Evolutionary conservation across 2,329 filamentous ascomycete species (phyloP).

Genomic region (Calonectria pteridis): DNA sequence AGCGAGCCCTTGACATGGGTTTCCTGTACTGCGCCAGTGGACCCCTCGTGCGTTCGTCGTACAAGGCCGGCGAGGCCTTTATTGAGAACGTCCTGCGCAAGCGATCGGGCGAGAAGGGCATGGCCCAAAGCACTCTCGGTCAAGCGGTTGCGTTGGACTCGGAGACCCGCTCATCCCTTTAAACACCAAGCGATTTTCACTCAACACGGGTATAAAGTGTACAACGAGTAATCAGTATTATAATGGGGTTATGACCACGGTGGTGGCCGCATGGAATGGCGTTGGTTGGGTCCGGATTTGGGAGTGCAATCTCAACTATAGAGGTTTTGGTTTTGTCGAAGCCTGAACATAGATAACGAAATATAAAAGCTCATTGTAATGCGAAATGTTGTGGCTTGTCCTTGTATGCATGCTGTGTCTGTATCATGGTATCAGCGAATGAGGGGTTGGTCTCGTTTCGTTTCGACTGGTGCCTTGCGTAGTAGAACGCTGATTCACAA

Average conservation of each 20-base stretch:
- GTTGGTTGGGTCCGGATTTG: conserved; percentile 38
- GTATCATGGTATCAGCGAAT: background rate
- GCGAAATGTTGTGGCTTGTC: conserved; percentile 1
- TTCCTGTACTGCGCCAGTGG: conserved; percentile 97
- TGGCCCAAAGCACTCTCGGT: conserved; percentile 50
- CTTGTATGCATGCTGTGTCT: background rate
- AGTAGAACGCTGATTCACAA: background rate
- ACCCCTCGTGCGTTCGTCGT: conserved; percentile 91
- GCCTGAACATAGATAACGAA: conserved; percentile 30
- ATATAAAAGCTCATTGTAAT: conserved; percentile 20
- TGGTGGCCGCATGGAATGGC: conserved; percentile 42
- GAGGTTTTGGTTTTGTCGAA: conserved; percentile 46
- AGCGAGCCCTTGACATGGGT: conserved; percentile 91
- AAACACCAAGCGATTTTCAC: conserved; percentile 11
- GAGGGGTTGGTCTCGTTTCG: background rate
- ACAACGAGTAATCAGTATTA: conserved; percentile 29
- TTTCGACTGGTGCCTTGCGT: background rate
- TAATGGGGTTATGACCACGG: conserved; percentile 39
- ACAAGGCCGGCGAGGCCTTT: conserved; percentile 98
- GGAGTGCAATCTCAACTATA: conserved; percentile 45
- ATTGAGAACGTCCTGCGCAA: conserved; percentile 98
- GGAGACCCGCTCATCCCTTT: conserved; percentile 42
- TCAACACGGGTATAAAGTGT: conserved; percentile 1
- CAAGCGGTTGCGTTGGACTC: conserved; percentile 56
- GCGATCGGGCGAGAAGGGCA: conserved; percentile 65